A percentile compares a stretch with the other conserved stretches of the same genome.
Evolutionary conservation across 305 asterid species (phyloP).

Genomic region (Fraxinus angustifolia): DNA sequence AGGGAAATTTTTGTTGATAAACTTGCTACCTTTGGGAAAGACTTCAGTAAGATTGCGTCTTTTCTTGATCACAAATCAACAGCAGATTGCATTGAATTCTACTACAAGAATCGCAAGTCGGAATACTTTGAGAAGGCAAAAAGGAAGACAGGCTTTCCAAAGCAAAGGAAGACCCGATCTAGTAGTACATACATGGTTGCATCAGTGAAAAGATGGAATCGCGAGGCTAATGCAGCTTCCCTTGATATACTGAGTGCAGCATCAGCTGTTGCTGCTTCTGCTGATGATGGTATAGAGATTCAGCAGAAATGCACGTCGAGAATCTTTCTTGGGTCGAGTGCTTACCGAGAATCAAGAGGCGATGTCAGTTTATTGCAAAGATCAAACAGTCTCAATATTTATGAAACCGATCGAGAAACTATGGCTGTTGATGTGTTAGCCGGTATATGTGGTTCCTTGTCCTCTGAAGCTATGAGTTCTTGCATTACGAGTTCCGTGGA

Average conservation of each 20-base stretch:
- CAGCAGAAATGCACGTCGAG: conserved; percentile 50
- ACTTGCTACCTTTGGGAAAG: conserved; percentile 64
- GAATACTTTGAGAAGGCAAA: conserved; percentile 68
- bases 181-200: conserved; percentile 65
- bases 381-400: conserved; percentile 56
- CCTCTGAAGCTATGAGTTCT: conserved; percentile 97
- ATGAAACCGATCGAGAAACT: conserved; percentile 60
- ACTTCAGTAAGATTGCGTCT: conserved; percentile 75
- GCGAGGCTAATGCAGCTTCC: conserved; percentile 75
- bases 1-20: conserved; percentile 73
- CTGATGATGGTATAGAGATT: conserved; percentile 35
- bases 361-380: conserved; percentile 41
- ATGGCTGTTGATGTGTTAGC: conserved; percentile 95
- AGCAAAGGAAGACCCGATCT: conserved; percentile 57
- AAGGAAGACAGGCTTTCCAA: conserved; percentile 51
- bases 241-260: conserved; percentile 85
- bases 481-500: conserved; percentile 91
- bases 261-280: conserved; percentile 67
- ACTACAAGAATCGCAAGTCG: conserved; percentile 91
- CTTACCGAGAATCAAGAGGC: conserved; percentile 36
- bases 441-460: conserved; percentile 87
- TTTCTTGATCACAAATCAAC: conserved; percentile 73
- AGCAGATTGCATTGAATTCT: conserved; percentile 93
- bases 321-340: conserved; percentile 38
- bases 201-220: conserved; percentile 76